Base-by-base conservation (phyloP, 257 asterid species). In the Solanum corneliomulleri region DNA sequence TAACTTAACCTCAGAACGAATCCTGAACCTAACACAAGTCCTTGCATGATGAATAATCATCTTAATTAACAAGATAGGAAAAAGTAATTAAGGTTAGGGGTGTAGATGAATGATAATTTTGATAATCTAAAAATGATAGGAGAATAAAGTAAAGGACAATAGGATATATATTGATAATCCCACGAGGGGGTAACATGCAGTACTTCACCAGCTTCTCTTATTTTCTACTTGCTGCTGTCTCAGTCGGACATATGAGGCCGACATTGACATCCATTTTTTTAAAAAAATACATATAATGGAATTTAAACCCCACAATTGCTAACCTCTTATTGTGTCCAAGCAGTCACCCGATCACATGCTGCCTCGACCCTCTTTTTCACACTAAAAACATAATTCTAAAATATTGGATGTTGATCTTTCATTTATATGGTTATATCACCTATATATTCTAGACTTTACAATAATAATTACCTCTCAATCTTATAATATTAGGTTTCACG, bases 321-420 rank as follows among this genome's bases (percentile, higher is more conserved):
- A 84, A 47, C 41, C 52, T 69, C 35, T 70, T 20, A 83, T 89
- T 91, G 95, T 91, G 95, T 92, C 93, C 94, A 93, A 90, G 93
- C 93, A 91, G 80, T 89, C 92, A 92, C 95, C 93, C 92, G 93
- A 92, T 91, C 99, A 96, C 98, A 93, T 94, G 99, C 93, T 82
- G 85, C 72, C 58, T 90, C 89, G 91, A 88, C 89, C 91, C 93
- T 80, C 88, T 91, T 89, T 85, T 94, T 94, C 89, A 72, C 78
- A 89, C 90, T 20, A 75, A 75, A 23, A 21, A 75, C 52, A 75
- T 72, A 72, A 72, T 72, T 18, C 25, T 37, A 21, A 74, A 37
- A 21, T 15, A 20, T 37, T 74, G 16, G 82, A 74, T 21, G 52
- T 74, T 74, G 52, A 74, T 74, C 15, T 11, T 37, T 74, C 82